Percentiles rank a stretch among this genome's conserved stretches.
phyloP scores from a whole-genome alignment of 306 rosid genomes.

The Trichosanthes truncata region DNA sequence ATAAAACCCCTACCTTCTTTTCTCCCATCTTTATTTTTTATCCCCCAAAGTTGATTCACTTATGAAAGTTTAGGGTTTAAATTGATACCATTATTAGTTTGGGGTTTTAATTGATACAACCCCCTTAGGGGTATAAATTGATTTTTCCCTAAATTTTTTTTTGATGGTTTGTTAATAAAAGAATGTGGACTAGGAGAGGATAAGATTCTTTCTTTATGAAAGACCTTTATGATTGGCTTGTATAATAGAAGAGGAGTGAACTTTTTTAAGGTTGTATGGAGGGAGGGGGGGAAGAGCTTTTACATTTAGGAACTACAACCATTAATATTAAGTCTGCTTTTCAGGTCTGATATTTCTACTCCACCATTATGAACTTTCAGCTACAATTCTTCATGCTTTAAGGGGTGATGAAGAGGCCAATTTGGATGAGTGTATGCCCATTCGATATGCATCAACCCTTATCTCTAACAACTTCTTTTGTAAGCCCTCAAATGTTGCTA shows the following conservation, averaged over 20 bases:
- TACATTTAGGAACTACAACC: conserved; percentile 4
- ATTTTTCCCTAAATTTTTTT: not conserved
- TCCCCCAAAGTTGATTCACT: not conserved
- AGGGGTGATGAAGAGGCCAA: conserved; percentile 48
- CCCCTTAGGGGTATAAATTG: not conserved
- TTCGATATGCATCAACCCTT: conserved; percentile 80
- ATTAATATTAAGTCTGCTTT: conserved; percentile 20
- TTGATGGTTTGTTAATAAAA: not conserved
- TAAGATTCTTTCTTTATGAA: not conserved
- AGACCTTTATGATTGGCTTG: not conserved
- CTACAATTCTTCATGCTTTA: conserved; percentile 62
- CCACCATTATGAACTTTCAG: conserved; percentile 76
- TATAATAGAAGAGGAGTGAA: not conserved
- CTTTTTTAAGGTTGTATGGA: not conserved
- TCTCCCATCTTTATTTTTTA: not conserved
- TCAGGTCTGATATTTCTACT: conserved; percentile 81
- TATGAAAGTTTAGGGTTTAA: not conserved
- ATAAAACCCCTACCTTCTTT: not conserved
- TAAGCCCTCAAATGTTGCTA: conserved; percentile 67
- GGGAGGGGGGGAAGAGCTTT: not conserved
- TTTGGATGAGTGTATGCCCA: conserved; percentile 74
- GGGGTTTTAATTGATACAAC: too few species aligned
- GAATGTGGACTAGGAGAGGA: not conserved
- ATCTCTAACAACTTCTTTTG: conserved; percentile 86
- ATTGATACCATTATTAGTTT: not conserved